Evolutionary conservation across 495 filamentous ascomycete genomes (phyloP).

Genomic region (Zalerion maritima): DNA sequence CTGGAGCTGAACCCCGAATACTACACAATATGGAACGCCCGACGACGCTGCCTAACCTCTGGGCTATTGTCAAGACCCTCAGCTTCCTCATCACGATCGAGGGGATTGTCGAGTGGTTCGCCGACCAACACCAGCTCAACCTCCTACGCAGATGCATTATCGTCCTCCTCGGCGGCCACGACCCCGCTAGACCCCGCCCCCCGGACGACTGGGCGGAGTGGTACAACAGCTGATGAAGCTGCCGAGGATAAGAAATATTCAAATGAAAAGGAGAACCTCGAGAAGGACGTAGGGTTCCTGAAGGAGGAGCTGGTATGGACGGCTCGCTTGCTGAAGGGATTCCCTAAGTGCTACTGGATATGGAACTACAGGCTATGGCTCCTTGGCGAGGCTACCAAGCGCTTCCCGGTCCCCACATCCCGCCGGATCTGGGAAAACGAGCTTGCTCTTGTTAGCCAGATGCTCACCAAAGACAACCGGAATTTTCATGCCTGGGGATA

Average conservation of each 20-base stretch:
- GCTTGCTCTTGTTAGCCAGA: slow-evolving; percentile 63
- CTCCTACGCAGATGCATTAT: slow-evolving; percentile 31
- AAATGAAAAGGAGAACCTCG: too few relatives aligned
- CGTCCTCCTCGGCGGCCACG: slow-evolving; percentile 30
- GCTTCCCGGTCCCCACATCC: slow-evolving; percentile 39
- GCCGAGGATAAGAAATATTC: too few relatives aligned
- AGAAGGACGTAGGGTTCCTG: slow-evolving; percentile 27
- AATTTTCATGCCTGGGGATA: slow-evolving; percentile 99
- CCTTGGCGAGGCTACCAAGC: slow-evolving; percentile 50
- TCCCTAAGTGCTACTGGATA: slow-evolving; percentile 98
- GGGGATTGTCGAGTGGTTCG: slow-evolving; percentile 41
- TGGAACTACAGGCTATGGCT: slow-evolving; percentile 96
- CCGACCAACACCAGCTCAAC: slow-evolving; percentile 33
- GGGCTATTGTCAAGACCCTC: slow-evolving; percentile 35
- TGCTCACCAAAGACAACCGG: slow-evolving; percentile 71
- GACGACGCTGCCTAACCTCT: slow-evolving; percentile 51
- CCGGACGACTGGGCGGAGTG: slow-evolving; percentile 41
- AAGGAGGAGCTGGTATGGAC: slow-evolving; percentile 60
- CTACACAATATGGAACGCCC: slow-evolving; percentile 96
- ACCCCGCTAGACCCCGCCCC: slow-evolving; percentile 28
- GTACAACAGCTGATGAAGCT: slow-evolving; percentile 33
- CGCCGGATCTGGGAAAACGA: slow-evolving; percentile 68
- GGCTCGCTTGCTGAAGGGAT: slow-evolving; percentile 66
- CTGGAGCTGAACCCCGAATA: slow-evolving; percentile 87
- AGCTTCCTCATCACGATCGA: slow-evolving; percentile 37